Conservation (phyloP, 805 yeast species). For the Myxozyma neotropica region DNA sequence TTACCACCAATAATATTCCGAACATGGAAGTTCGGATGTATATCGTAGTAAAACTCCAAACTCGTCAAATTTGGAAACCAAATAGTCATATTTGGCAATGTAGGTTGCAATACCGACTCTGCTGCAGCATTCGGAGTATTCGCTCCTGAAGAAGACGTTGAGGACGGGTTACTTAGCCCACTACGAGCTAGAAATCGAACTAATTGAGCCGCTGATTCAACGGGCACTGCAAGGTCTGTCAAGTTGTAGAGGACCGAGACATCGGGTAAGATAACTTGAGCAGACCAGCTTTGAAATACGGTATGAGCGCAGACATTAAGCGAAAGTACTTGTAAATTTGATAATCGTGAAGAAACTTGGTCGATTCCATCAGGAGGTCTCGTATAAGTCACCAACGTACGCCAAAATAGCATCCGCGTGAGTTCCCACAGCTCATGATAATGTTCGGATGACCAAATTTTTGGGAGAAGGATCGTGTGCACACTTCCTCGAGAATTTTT, state of each 20-base stretch:
- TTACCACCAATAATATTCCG: neutral
- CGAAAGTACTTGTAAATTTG: slow-evolving; percentile 5
- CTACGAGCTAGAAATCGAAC: slow-evolving; percentile 4
- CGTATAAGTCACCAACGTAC: slow-evolving; percentile 4
- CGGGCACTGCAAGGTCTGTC: slow-evolving; percentile 3
- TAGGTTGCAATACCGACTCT: neutral
- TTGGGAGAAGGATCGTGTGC: slow-evolving; percentile 10
- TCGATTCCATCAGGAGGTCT: slow-evolving; percentile 11
- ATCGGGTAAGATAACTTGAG: slow-evolving; percentile 4
- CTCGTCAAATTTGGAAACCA: slow-evolving; percentile 6
- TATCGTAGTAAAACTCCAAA: slow-evolving; percentile 9
- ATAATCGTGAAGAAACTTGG: slow-evolving; percentile 1
- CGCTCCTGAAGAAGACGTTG: slow-evolving; percentile 2
- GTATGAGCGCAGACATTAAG: slow-evolving; percentile 4
- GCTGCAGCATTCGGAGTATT: neutral
- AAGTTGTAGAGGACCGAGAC: slow-evolving; percentile 2
- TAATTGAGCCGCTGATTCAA: neutral
- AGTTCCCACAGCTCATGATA: slow-evolving; percentile 3
- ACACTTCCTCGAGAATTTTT: slow-evolving; percentile 8
- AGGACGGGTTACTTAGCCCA: neutral
- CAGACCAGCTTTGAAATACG: slow-evolving; percentile 11
- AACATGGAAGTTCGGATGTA: neutral
- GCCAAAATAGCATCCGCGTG: slow-evolving; percentile 10
- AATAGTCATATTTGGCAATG: neutral
- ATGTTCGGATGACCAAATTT: slow-evolving; percentile 2